A percentile compares a stretch with the other conserved stretches of the same genome.
These are phyloP conservation scores for Oryza longistaminata DNA, from an alignment of 176 grass and related monocot genomes.

Conservation along the genomic window DNA sequence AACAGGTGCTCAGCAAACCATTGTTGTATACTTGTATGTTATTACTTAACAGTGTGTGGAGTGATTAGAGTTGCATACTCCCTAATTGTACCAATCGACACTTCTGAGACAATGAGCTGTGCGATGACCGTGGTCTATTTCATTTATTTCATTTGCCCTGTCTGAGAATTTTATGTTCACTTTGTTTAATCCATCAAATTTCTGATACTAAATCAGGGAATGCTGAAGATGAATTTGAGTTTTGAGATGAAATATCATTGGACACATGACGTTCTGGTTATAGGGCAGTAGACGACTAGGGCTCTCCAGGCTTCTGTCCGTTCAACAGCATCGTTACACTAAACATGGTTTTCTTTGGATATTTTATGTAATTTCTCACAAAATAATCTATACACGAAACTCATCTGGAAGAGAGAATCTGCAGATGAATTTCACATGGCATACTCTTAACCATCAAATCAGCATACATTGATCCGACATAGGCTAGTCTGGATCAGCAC, in stretches of 20 bases:
- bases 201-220: not conserved
- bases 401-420: not conserved
- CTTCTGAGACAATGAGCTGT: conserved; percentile 13
- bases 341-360: no score
- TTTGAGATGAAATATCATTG: not conserved
- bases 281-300: not conserved
- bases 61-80: conserved; percentile 40
- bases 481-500: not conserved
- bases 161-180: not conserved
- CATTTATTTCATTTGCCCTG: conserved; percentile 10
- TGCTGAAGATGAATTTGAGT: not conserved
- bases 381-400: not conserved
- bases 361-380: not conserved
- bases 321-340: no score
- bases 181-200: not conserved
- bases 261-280: not conserved
- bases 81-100: conserved; percentile 35
- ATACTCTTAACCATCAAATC: not conserved
- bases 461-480: not conserved
- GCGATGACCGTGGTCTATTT: not conserved
- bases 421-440: not conserved
- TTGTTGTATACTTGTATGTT: conserved; percentile 58
- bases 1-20: conserved; percentile 25
- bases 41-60: conserved; percentile 39
- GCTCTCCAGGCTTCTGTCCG: no score